phyloP scores from a whole-genome alignment of 768 basidiomycete species.

The Dacryopinax primogenitus region DNA sequence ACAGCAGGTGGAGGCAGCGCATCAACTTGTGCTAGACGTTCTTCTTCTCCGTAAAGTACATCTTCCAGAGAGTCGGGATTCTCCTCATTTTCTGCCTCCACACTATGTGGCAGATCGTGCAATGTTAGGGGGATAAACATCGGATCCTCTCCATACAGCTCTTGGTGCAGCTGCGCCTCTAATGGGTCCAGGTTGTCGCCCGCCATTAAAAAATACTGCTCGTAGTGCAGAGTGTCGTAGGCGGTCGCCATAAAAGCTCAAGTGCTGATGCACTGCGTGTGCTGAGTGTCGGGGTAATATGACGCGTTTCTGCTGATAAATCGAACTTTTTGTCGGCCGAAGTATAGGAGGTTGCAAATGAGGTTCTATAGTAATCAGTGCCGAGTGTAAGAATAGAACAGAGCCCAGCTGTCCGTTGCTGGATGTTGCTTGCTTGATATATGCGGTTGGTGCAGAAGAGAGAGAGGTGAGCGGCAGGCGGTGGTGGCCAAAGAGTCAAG shows the following conservation, averaged over 20 bases:
- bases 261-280: background rate
- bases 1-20: background rate
- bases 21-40: background rate
- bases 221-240: background rate
- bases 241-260: background rate
- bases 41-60: too few species aligned
- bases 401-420: too few species aligned
- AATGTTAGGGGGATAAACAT: background rate
- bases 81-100: background rate
- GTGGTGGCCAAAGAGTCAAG: background rate
- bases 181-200: background rate
- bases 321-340: too few species aligned
- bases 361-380: too few species aligned
- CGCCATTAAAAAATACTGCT: background rate
- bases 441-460: background rate
- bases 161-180: background rate
- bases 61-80: background rate
- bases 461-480: background rate
- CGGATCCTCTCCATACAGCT: background rate
- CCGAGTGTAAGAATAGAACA: too few species aligned
- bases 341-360: too few species aligned
- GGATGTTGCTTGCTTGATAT: too few species aligned
- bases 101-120: background rate
- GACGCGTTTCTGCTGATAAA: background rate
- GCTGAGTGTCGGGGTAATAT: background rate